Evolutionary conservation across 805 yeast genomes (phyloP).

Genomic region (Blastobotrys robertii): DNA sequence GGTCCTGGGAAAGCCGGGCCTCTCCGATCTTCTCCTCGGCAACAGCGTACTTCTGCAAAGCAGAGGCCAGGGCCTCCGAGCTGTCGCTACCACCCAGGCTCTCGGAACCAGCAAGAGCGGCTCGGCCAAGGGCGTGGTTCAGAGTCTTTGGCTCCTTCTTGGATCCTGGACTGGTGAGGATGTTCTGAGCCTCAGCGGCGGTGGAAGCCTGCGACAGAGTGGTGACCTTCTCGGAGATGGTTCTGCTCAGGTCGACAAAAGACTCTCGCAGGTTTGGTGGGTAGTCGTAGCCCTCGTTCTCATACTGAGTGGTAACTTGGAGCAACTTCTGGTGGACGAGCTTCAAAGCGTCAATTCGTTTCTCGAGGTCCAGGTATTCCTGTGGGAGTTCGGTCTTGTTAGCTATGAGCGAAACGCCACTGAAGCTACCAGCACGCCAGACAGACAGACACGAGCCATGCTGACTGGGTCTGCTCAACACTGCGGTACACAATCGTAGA

Average conservation of each 20-base stretch:
- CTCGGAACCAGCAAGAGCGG: constrained; percentile 46
- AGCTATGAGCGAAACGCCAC: neutral
- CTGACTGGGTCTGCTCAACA: too few species aligned
- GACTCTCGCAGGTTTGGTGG: constrained; percentile 70
- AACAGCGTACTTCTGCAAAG: constrained; percentile 56
- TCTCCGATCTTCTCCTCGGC: constrained; percentile 70
- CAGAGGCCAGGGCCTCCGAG: constrained; percentile 45
- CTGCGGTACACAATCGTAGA: too few species aligned
- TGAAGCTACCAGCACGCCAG: too few species aligned
- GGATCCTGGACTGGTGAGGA: constrained; percentile 44
- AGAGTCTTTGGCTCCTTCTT: constrained; percentile 61
- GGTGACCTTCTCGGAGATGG: constrained; percentile 51
- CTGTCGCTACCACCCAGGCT: constrained; percentile 32
- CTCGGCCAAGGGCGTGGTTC: constrained; percentile 72
- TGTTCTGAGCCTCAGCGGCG: constrained; percentile 77
- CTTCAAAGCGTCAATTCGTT: constrained; percentile 63
- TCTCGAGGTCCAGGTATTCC: constrained; percentile 68
- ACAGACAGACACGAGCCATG: too few species aligned
- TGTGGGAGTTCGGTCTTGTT: constrained; percentile 61
- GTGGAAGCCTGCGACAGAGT: constrained; percentile 63
- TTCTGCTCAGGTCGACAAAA: constrained; percentile 61
- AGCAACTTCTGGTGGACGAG: constrained; percentile 51
- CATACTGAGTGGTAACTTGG: constrained; percentile 37
- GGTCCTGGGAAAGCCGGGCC: constrained; percentile 75
- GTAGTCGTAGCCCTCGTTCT: constrained; percentile 72